Percentiles rank a stretch among this genome's conserved stretches.
phyloP scores from a whole-genome alignment of 805 yeast genomes.

The Candida caryicola region DNA sequence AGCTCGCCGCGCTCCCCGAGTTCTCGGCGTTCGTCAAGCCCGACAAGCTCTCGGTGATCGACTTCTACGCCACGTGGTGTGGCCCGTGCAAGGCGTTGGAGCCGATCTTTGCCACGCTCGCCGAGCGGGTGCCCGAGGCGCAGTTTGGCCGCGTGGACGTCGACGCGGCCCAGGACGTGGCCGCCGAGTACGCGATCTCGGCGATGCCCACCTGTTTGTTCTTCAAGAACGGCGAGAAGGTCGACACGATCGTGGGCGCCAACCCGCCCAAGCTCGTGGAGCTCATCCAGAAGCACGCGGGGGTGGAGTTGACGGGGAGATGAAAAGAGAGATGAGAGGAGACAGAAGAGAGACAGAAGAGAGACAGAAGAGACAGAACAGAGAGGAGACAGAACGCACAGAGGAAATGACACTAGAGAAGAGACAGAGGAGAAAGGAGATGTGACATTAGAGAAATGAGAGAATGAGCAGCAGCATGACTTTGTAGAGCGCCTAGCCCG shows the following conservation, averaged over 20 bases:
- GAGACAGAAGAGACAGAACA: too few relatives aligned
- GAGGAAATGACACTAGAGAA: too few relatives aligned
- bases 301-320: too few relatives aligned
- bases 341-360: too few relatives aligned
- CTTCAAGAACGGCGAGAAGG: slow-evolving; percentile 56
- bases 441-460: too few relatives aligned
- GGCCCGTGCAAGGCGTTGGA: slow-evolving; percentile 76
- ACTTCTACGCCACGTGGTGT: slow-evolving; percentile 74
- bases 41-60: slow-evolving; percentile 51
- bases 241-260: slow-evolving; percentile 66
- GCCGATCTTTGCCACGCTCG: slow-evolving; percentile 48
- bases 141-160: slow-evolving; percentile 70
- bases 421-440: too few relatives aligned
- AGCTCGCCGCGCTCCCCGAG: slow-evolving; percentile 25
- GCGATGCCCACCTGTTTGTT: slow-evolving; percentile 78
- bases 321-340: too few relatives aligned
- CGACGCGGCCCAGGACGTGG: slow-evolving; percentile 58
- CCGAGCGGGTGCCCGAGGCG: slow-evolving; percentile 46
- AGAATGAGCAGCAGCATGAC: too few relatives aligned
- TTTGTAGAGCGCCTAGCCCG: too few relatives aligned
- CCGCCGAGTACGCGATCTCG: slow-evolving; percentile 55
- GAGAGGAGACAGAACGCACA: too few relatives aligned
- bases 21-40: slow-evolving; percentile 19
- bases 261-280: slow-evolving; percentile 39
- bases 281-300: slow-evolving; percentile 27